Evolutionary conservation across 2,329 filamentous ascomycete genomes (phyloP).

Genomic region (Fusarium piperis): DNA sequence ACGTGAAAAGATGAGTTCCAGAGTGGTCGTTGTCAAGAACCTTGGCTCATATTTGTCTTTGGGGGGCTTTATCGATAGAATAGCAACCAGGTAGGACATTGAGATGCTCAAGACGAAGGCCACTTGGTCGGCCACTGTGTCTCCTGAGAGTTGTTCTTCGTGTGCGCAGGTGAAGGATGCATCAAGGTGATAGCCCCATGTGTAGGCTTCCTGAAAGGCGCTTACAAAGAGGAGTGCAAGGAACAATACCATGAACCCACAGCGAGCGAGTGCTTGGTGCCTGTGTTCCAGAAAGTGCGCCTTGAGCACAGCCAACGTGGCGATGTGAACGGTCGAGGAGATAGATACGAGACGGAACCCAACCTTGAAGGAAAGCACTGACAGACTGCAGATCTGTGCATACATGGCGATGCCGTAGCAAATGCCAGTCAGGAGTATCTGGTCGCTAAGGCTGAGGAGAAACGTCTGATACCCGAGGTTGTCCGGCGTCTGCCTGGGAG

Average conservation of each 20-base stretch:
- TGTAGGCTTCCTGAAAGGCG: not conserved
- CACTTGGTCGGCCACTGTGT: not conserved
- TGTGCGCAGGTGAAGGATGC: not conserved
- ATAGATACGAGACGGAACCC: not conserved
- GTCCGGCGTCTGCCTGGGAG: slow-evolving; percentile 4
- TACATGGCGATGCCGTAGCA: slow-evolving; percentile 29
- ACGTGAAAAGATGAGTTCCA: not conserved
- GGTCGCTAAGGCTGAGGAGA: slow-evolving; percentile 26
- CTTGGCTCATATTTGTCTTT: not conserved
- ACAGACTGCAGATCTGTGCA: slow-evolving; percentile 13
- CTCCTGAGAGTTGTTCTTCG: not conserved
- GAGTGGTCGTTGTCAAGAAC: not conserved
- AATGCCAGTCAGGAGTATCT: slow-evolving; percentile 18
- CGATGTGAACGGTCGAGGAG: slow-evolving; percentile 10
- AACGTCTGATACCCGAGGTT: slow-evolving; percentile 28
- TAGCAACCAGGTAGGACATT: slow-evolving; percentile 20
- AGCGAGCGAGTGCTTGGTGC: slow-evolving; percentile 7
- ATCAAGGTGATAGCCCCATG: not conserved
- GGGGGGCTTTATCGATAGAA: not conserved
- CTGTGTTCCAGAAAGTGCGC: slow-evolving; percentile 20
- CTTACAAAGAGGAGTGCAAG: slow-evolving; percentile 2
- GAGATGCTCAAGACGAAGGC: not conserved
- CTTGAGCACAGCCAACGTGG: slow-evolving; percentile 21
- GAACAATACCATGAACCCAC: slow-evolving; percentile 21
- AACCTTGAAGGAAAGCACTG: slow-evolving; percentile 6